Conservation (phyloP, 1,139 yeast genomes). For the Yamadazyma jaroonii region DNA sequence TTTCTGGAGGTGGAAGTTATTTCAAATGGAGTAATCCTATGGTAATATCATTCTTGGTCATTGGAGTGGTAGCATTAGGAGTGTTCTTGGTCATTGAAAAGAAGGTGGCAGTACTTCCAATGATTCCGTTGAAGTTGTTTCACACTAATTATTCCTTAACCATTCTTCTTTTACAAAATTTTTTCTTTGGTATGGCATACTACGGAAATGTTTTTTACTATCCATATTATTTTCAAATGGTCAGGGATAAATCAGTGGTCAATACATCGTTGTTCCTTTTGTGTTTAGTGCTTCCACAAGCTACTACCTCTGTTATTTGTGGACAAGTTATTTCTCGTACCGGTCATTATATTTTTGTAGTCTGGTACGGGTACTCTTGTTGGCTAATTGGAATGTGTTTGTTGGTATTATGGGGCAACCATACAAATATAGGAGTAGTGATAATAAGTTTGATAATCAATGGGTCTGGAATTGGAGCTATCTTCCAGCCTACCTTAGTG, state of each 20-base stretch:
- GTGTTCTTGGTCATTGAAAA: slow-evolving; percentile 45
- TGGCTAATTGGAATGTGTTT: slow-evolving; percentile 44
- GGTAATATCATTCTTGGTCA: slow-evolving; percentile 41
- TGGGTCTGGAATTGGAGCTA: slow-evolving; percentile 42
- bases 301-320: slow-evolving; percentile 34
- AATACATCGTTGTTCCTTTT: slow-evolving; percentile 38
- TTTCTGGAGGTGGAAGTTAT: slow-evolving; percentile 57
- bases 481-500: slow-evolving; percentile 42
- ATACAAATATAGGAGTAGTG: slow-evolving; percentile 27
- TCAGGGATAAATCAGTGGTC: slow-evolving; percentile 36
- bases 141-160: slow-evolving; percentile 35
- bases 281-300: slow-evolving; percentile 42
- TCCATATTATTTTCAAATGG: slow-evolving; percentile 51
- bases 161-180: slow-evolving; percentile 40
- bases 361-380: slow-evolving; percentile 37
- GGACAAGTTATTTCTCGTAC: slow-evolving; percentile 42
- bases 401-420: slow-evolving; percentile 30
- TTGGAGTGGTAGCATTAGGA: slow-evolving; percentile 43
- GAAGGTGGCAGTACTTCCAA: slow-evolving; percentile 49
- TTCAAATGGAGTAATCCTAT: slow-evolving; percentile 49
- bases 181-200: slow-evolving; percentile 50
- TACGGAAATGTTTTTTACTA: slow-evolving; percentile 42
- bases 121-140: slow-evolving; percentile 52
- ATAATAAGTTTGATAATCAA: slow-evolving; percentile 35
- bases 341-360: slow-evolving; percentile 43